Evolutionary conservation across 164 flowering plant species (phyloP).

Genomic region (Magnolia changhungtana): DNA sequence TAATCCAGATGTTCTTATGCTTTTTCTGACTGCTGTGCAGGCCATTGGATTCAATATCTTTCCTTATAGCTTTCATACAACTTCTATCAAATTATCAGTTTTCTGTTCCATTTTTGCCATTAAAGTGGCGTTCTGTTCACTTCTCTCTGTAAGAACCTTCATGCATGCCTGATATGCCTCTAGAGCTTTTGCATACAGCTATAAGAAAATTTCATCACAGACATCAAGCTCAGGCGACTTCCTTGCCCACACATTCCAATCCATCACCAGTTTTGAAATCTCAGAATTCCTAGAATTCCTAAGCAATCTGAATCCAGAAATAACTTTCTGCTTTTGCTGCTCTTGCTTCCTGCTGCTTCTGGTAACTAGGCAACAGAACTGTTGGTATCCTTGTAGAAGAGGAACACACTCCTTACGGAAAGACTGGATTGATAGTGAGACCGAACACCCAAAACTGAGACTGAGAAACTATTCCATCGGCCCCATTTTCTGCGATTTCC

Average conservation of each 20-base stretch:
- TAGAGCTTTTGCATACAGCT: not conserved
- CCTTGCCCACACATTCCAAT: not conserved
- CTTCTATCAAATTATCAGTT: not conserved
- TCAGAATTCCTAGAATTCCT: not conserved
- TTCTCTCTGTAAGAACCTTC: not conserved
- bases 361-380: not conserved
- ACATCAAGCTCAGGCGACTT: not conserved
- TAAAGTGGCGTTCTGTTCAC: not conserved
- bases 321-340: not conserved
- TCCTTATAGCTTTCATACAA: not conserved
- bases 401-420: not conserved
- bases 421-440: not conserved
- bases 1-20: too few species aligned
- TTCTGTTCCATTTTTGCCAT: not conserved
- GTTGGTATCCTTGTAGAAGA: not conserved
- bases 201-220: not conserved
- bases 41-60: too few species aligned
- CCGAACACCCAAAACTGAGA: not conserved
- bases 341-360: not conserved
- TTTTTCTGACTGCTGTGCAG: too few species aligned
- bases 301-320: not conserved
- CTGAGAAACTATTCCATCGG: not conserved
- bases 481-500: slow-evolving; percentile 23
- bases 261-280: not conserved
- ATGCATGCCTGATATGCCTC: not conserved